Percentiles rank a stretch among this genome's conserved stretches.
These are phyloP conservation scores for Thuja plicata DNA, from an alignment of 83 land plant species.

Conservation along the genomic window DNA sequence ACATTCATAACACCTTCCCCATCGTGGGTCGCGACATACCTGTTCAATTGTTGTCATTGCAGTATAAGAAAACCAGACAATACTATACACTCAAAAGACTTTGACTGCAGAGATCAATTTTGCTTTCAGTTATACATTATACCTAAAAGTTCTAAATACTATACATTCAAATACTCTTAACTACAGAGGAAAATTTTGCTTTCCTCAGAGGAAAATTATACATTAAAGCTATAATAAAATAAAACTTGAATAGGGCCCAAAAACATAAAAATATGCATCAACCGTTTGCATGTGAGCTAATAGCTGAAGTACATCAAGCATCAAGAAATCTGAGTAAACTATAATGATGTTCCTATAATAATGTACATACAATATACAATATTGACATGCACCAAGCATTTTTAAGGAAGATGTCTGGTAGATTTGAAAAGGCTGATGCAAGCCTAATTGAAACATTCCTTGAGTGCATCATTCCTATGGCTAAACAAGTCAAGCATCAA, in stretches of 20 bases:
- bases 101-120: neutral
- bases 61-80: neutral
- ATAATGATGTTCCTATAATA: neutral
- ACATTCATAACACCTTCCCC: slow-evolving; percentile 42
- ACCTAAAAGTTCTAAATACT: neutral
- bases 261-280: neutral
- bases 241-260: too few species aligned
- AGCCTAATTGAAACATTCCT: neutral
- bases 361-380: neutral
- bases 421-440: neutral
- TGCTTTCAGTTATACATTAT: neutral
- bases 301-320: neutral
- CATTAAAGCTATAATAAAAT: neutral
- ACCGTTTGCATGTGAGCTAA: neutral
- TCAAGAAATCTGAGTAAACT: neutral
- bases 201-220: neutral
- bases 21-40: slow-evolving; percentile 39
- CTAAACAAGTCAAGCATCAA: neutral
- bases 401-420: neutral
- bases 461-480: neutral
- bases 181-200: too few species aligned
- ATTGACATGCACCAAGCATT: neutral
- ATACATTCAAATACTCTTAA: neutral
- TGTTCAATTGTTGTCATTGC: neutral
- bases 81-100: neutral